Evolutionary conservation across 176 grass and related monocot species (phyloP), one percentile per base, ranked within the genome.

Genomic region (Aegilops bicornis): DNA sequence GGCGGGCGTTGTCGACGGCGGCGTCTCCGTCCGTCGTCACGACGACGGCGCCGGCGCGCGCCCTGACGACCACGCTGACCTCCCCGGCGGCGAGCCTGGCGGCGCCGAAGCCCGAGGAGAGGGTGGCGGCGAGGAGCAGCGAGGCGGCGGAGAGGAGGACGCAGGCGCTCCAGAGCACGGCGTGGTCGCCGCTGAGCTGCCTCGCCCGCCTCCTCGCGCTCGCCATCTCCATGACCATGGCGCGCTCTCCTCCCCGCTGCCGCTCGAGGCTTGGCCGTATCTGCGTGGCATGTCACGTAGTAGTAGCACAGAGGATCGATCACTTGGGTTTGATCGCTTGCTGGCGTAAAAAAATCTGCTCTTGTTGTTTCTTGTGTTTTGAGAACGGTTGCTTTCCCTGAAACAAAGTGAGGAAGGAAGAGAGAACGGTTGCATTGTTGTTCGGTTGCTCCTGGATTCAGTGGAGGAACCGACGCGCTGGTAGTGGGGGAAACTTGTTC

Each of bases 121-220:
- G 32, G 74, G 33, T 58, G 73, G 67, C 32, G 27, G 35, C 12
- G 76, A 67, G 30, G 73, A 87, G 80, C 12, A 91, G 76, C 10
- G 85, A 75, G 35, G 80, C 33, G 10, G 85, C 65, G 74, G 75
- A 84, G 45, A 91, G 33, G 68, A 91, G 45, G 25, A 68, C 58
- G 89, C 85, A 84, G 80, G 85, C 75, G 68, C 25, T 24, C 80
- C 85, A 83, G 20, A 87, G 59, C 59, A 73, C 75, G 60, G 80
- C 54, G 42, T 84, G 80, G 16, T 43, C 54, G 43, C 42, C 73
- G 56, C 3, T 8, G 58, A 14, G 5, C 76, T 48, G 62, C 66
- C 32, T 87, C 76, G 73, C 19, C 14, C 80, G 83, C 84, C 84
- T 43, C 80, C 85, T 83, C 67, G 80, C 85, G 76, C 89, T 87